Percentiles rank a stretch among this genome's conserved stretches.
These are phyloP conservation scores for Millerozyma miso DNA, from an alignment of 805 yeast species.

Conservation along the genomic window DNA sequence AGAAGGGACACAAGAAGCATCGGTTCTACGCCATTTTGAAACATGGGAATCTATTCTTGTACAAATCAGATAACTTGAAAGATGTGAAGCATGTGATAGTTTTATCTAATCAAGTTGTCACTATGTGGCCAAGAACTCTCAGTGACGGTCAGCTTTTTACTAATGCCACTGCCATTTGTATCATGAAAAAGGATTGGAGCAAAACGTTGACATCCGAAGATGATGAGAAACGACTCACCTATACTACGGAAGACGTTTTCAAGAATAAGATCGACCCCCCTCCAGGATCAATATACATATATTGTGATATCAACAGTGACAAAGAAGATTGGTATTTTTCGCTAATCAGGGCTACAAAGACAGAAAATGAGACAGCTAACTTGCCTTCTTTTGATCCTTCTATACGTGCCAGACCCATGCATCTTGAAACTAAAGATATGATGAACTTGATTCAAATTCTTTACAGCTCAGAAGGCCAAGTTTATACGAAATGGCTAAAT, in stretches of 20 bases:
- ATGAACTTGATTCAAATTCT: slow-evolving; percentile 69
- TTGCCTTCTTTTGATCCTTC: slow-evolving; percentile 42
- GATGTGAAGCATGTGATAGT: slow-evolving; percentile 78
- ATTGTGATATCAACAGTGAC: slow-evolving; percentile 71
- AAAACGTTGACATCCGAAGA: slow-evolving; percentile 9
- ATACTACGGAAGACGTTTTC: slow-evolving; percentile 22
- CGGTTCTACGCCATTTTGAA: slow-evolving; percentile 67
- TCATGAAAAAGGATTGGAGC: slow-evolving; percentile 47
- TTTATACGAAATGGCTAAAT: slow-evolving; percentile 86
- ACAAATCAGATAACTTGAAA: slow-evolving; percentile 60
- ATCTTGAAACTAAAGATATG: slow-evolving; percentile 67
- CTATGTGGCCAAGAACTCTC: slow-evolving; percentile 79
- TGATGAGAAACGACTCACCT: slow-evolving; percentile 16
- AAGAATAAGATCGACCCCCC: slow-evolving; percentile 26
- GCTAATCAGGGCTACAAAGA: slow-evolving; percentile 70
- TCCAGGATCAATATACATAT: slow-evolving; percentile 51
- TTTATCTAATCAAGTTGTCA: slow-evolving; percentile 61
- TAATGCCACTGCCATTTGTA: slow-evolving; percentile 72
- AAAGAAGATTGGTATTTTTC: slow-evolving; percentile 95
- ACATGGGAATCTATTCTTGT: slow-evolving; percentile 87
- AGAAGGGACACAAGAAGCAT: slow-evolving; percentile 44
- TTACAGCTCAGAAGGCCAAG: slow-evolving; percentile 78
- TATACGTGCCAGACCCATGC: slow-evolving; percentile 66
- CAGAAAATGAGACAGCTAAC: slow-evolving; percentile 10
- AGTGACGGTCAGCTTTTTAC: slow-evolving; percentile 78